Evolutionary conservation across 805 yeast genomes (phyloP).

Genomic region (Kuraishia hungarica): DNA sequence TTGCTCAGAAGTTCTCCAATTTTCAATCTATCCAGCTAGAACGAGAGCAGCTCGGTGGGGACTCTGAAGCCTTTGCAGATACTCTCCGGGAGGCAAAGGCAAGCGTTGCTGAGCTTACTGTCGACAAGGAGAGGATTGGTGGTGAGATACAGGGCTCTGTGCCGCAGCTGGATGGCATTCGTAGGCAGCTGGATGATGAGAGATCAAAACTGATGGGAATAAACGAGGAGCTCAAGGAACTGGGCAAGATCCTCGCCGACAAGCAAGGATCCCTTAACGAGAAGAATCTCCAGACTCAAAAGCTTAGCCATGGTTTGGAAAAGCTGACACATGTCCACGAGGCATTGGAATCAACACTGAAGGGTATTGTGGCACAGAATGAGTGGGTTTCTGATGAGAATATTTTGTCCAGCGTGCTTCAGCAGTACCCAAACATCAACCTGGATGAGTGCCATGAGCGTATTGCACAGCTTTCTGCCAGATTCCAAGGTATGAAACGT

Average conservation of each 20-base stretch:
- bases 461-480: constrained; percentile 44
- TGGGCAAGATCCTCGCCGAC: constrained; percentile 33
- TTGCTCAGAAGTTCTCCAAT: constrained; percentile 38
- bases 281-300: constrained; percentile 42
- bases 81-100: constrained; percentile 27
- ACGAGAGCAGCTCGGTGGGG: constrained; percentile 57
- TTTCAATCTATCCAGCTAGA: constrained; percentile 64
- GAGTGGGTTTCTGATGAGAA: constrained; percentile 70
- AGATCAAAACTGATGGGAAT: constrained; percentile 54
- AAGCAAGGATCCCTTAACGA: constrained; percentile 38
- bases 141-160: constrained; percentile 19
- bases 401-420: constrained; percentile 45
- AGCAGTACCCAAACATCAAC: constrained; percentile 55
- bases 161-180: constrained; percentile 16
- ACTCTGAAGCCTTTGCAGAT: constrained; percentile 37
- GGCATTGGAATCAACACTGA: constrained; percentile 29
- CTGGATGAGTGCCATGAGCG: constrained; percentile 54
- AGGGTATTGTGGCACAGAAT: constrained; percentile 41
- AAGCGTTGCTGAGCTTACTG: constrained; percentile 24
- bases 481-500: constrained; percentile 62
- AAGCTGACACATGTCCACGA: constrained; percentile 31
- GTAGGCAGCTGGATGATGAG: constrained; percentile 40
- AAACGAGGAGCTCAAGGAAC: constrained; percentile 67
- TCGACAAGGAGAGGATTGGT: constrained; percentile 9
- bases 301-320: constrained; percentile 46